Evolutionary conservation across 2,329 filamentous ascomycete genomes (phyloP).

Genomic region (Pyrenochaeta sp.): DNA sequence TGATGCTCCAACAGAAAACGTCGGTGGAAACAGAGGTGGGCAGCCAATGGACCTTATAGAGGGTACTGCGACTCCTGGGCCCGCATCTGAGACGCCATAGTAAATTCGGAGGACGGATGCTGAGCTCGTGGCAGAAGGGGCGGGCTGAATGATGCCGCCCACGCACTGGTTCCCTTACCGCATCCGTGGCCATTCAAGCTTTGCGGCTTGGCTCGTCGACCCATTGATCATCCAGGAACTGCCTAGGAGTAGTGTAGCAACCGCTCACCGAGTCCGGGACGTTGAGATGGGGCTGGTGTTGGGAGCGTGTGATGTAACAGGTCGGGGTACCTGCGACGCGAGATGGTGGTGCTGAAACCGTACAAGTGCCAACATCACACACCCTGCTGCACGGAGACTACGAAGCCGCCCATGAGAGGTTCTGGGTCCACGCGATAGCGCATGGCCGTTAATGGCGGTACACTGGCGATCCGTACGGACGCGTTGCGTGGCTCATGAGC

Average conservation of each 20-base stretch:
- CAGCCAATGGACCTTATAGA: slow-evolving; percentile 51
- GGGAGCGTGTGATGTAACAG: slow-evolving; percentile 47
- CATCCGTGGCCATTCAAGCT: slow-evolving; percentile 44
- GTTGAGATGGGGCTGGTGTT: slow-evolving; percentile 37
- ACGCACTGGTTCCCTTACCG: slow-evolving; percentile 40
- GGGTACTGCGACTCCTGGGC: slow-evolving; percentile 37
- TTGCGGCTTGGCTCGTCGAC: slow-evolving; percentile 37
- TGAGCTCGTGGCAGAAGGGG: slow-evolving; percentile 37
- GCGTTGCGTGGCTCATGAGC: slow-evolving; percentile 29
- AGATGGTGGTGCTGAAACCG: slow-evolving; percentile 44
- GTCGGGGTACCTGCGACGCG: slow-evolving; percentile 49
- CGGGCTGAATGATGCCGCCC: slow-evolving; percentile 44
- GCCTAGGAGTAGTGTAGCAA: slow-evolving; percentile 36
- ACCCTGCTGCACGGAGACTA: slow-evolving; percentile 38
- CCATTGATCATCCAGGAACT: slow-evolving; percentile 40
- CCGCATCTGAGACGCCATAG: slow-evolving; percentile 48
- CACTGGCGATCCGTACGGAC: slow-evolving; percentile 33
- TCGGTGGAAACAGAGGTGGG: slow-evolving; percentile 46
- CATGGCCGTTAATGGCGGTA: slow-evolving; percentile 42
- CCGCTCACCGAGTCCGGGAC: slow-evolving; percentile 34
- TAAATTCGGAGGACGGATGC: slow-evolving; percentile 50
- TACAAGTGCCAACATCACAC: slow-evolving; percentile 40
- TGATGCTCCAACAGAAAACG: slow-evolving; percentile 50
- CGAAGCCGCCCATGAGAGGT: slow-evolving; percentile 35
- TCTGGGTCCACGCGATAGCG: slow-evolving; percentile 22